Base-by-base conservation (phyloP, 306 rosid genomes). In the Citrullus colocynthis region DNA sequence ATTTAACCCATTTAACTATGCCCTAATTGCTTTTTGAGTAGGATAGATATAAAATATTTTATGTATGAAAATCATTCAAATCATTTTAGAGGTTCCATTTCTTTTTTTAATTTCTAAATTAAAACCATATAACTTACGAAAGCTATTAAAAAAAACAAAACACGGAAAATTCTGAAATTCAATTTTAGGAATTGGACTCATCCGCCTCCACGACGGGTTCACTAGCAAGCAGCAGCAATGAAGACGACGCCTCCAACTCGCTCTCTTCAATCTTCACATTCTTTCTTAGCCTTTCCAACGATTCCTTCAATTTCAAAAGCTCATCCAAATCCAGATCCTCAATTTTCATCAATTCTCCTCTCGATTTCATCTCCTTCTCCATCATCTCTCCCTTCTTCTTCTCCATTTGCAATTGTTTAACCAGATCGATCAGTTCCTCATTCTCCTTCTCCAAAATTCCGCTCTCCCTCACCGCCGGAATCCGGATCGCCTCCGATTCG, bases 171-270 rank as follows among this genome's bases (percentile, higher is more conserved):
- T 41, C 52, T 30, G 7, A 73, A 49, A 73, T 28, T 48, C 3
- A 7, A 7, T 14, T 72, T 49, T 9, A 28, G 5, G 77, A 20
- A 70, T 45, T 12, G 6, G 76, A 72, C 21, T 28, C 60, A 48
- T 6, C 76, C 5, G 24, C 15, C 41, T 30, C 45, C 30, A 49
- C 3, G 15, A 51, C 28, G 45, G 84, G 80, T 34, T 75, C 67
- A 20, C 71, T 80, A 76, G 88, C 80, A 41, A 87, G 81, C 67
- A 87, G 84, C 57, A 87, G 65, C 83, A 84, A 73, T 17, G 86
- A 84, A 56, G 82, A 82, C 9, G 88, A 87, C 1, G 86, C 90
- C 75, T 87, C 90, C 78, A 84, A 44, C 55, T 84, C 90, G 52
- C 32, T 49, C 51, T 12, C 69, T 79, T 75, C 69, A 4, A 59